Evolutionary conservation across 495 filamentous ascomycete species (phyloP), one percentile per base, ranked within the genome.

Genomic region (Aspergillus avenaceus): DNA sequence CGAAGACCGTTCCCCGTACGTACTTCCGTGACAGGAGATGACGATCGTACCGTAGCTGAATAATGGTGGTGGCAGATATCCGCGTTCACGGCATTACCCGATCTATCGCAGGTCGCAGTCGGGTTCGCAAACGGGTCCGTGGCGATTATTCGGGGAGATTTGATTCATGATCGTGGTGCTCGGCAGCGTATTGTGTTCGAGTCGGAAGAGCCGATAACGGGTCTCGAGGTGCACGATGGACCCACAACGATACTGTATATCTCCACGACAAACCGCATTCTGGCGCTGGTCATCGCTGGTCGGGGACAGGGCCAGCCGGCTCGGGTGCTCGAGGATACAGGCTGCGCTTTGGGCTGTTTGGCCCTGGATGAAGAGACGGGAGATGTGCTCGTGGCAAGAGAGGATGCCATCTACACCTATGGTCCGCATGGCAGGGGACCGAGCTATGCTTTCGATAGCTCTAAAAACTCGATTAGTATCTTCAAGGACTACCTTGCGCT

Each of bases 41-140:
- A 6, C 13, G 8, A n/a, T 12, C 13, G 24, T 12, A 12, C 21
- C 37, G 4, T 48, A 56, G 24, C 47, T 50, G 25, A 50, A 5
- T 27, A 23, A 13, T 22, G 18, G 2, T 31, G 1, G 23, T 18
- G 12, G 21, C 54, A 95, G 89, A 88, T 97, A 23, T 93, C 91
- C 19, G 90, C 91, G 11, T 95, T 97, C 66, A 80, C 90, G 14
- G 84, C 86, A 5, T 79, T 95, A 25, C 84, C 87, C 32, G 88
- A 96, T 63, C 74, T 97, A 12, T 88, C 89, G 8, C 92, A 97
- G 72, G 78, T 97, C 6, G 93, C 91, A 19, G 84, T 97, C 9
- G 93, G 95, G 14, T 98, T 98, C 66, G 93, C 86, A 21, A 97
- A 97, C 66, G 93, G 93, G 16, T 85, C 90, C 8, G 93, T 98